Evolutionary conservation across 129 eudicot species (phyloP), one percentile per base, ranked within the genome.

Genomic region (Scalesia atractyloides): DNA sequence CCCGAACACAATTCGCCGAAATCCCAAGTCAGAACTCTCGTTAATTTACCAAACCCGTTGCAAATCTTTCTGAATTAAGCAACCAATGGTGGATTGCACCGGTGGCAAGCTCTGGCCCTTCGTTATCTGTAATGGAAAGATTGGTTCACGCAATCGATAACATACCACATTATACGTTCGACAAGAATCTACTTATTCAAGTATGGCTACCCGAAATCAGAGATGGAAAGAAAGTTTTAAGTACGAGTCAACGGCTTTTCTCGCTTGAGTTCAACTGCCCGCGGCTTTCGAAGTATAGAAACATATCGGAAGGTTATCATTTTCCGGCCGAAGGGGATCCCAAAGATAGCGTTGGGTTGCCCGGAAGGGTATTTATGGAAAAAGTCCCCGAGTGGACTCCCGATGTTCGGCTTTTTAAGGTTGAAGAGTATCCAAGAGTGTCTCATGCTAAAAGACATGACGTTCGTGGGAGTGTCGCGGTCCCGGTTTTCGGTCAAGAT

Each of bases 331-430:
- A 85, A 67, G 82, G 82, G 37, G 73, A 64, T 33, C 74, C 86
- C 0, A 81, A 83, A 75, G 88, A 76, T 36, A 68, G 67, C 10
- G 83, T 77, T 22, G 98, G 98, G 12, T 76, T 93, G 80, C 98
- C 98, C 3, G 94, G 96, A 41, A 37, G 98, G 81, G 98, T 93
- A 57, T 93, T 84, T 54, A 79, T 69, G 81, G 89, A 77, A 53
- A 90, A 86, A 75, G 92, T 88, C 68, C 97, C 97, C 0, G 97
- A 94, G 71, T 94, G 99, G 99, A 88, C 89, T 44, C 97, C 99
- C 14, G 96, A 94, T 82, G 99, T 94, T 75, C 86, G 87, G 51
- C 84, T 87, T 34, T 94, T 85, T 50, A 77, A 82, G 50, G 76
- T 77, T 43, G 92, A 90, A 66, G 99, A 94, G 86, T 94, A 90